A percentile compares a stretch with the other conserved stretches of the same genome.
phyloP scores from a whole-genome alignment of 108 stramenopile genomes.

The Mayamaea pseudoterrestris region DNA sequence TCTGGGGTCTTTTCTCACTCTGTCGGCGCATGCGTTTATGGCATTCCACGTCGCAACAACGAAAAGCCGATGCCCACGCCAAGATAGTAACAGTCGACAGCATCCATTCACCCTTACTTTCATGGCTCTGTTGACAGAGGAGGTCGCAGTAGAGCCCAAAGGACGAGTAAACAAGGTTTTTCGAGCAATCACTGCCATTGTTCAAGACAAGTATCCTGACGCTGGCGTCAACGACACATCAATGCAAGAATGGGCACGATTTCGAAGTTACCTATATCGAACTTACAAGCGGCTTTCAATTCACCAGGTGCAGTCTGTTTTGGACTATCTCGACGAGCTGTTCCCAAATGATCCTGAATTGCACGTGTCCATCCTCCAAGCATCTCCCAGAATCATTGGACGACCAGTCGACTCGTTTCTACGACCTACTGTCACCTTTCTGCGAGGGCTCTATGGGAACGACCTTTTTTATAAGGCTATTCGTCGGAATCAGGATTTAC shows the following conservation, averaged over 20 bases:
- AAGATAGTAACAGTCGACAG: too few species aligned
- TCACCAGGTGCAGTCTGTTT: slow-evolving; percentile 28
- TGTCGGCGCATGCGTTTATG: too few species aligned
- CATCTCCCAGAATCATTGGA: slow-evolving; percentile 54
- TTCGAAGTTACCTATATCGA: slow-evolving; percentile 47
- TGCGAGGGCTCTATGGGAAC: slow-evolving; percentile 42
- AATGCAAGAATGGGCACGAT: slow-evolving; percentile 47
- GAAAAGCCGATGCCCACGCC: too few species aligned
- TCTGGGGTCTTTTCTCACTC: too few species aligned
- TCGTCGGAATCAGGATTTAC: slow-evolving; percentile 49
- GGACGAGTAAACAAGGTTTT: too few species aligned
- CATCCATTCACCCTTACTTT: neutral
- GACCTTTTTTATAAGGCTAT: slow-evolving; percentile 51
- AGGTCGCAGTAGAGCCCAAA: too few species aligned
- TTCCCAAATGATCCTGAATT: slow-evolving; percentile 21
- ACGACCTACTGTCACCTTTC: slow-evolving; percentile 57
- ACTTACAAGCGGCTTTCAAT: slow-evolving; percentile 20
- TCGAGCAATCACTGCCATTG: too few species aligned
- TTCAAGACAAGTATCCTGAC: too few species aligned
- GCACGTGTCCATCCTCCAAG: slow-evolving; percentile 31
- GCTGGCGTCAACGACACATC: too few species aligned
- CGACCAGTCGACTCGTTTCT: slow-evolving; percentile 37
- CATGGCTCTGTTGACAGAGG: neutral
- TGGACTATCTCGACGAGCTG: slow-evolving; percentile 15
- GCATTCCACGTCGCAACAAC: too few species aligned